Percentiles rank a stretch among this genome's conserved stretches.
Conservation (phyloP, 306 rosid species). For the Medicago arabica region DNA sequence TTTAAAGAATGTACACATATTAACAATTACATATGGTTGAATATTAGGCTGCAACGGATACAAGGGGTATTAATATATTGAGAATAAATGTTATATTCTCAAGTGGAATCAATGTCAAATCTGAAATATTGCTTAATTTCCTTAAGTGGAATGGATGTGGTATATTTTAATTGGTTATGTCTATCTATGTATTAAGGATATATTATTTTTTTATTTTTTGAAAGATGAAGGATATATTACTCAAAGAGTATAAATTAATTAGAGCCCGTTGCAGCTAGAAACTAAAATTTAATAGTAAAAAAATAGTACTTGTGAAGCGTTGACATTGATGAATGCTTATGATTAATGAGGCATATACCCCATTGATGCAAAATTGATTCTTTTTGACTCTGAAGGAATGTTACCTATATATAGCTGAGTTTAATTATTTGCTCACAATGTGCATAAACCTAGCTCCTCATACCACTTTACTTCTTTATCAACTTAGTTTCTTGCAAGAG, state of each 20-base stretch:
- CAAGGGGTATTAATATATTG: neutral
- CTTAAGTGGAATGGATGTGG: neutral
- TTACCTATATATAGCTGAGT: too few species aligned
- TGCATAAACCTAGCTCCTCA: too few species aligned
- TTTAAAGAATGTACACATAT: too few species aligned
- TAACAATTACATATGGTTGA: neutral
- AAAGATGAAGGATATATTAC: constrained; percentile 12
- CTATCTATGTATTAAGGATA: neutral
- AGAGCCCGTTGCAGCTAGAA: too few species aligned
- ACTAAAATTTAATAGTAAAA: too few species aligned
- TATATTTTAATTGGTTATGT: neutral
- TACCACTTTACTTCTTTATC: too few species aligned
- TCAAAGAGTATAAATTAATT: neutral
- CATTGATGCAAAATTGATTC: neutral
- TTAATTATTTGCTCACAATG: too few species aligned
- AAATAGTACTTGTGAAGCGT: neutral
- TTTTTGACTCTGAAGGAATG: neutral
- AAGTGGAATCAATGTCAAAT: constrained; percentile 5
- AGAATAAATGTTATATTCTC: too few species aligned
- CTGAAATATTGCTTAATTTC: neutral
- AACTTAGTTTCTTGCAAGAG: too few species aligned
- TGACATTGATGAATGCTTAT: constrained; percentile 16
- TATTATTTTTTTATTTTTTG: too few species aligned
- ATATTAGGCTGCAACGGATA: neutral
- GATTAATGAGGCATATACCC: constrained; percentile 7